These are phyloP conservation scores for Eutypa lata DNA, from an alignment of 2,329 filamentous ascomycete genomes.

Conservation along the genomic window DNA sequence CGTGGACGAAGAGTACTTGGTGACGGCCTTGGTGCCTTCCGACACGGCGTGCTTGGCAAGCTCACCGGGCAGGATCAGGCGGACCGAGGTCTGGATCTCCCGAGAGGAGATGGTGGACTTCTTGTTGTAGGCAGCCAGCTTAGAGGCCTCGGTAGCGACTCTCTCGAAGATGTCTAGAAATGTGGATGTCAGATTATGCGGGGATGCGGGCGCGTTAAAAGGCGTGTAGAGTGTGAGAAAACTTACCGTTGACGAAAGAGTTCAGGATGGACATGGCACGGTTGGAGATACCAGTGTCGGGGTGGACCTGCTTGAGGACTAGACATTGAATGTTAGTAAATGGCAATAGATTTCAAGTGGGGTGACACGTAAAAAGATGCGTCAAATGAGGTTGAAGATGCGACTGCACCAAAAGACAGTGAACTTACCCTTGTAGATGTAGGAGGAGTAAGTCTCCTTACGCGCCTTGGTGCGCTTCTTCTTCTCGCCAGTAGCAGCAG, in stretches of 20 bases:
- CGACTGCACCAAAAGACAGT: too few relatives aligned
- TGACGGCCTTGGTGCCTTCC: conserved; percentile 99
- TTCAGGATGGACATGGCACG: conserved; percentile 99
- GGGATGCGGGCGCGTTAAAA: neutral
- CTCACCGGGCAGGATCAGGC: conserved; percentile 96
- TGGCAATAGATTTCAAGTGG: neutral
- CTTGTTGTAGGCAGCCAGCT: conserved; percentile 99
- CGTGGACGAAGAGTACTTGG: conserved; percentile 99
- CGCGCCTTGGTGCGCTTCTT: conserved; percentile 99
- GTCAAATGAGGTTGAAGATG: neutral
- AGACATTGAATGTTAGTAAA: conserved; percentile 28
- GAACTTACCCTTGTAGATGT: conserved; percentile 97
- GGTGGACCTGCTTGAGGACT: conserved; percentile 99
- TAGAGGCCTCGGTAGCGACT: conserved; percentile 96
- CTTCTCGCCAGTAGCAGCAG: conserved; percentile 92
- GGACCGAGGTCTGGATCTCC: conserved; percentile 99
- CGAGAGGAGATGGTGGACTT: conserved; percentile 99
- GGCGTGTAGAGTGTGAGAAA: neutral
- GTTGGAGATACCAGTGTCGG: conserved; percentile 99
- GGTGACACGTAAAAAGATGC: too few relatives aligned
- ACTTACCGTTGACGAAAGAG: conserved; percentile 97
- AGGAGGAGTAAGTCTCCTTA: conserved; percentile 99
- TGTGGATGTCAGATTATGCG: conserved; percentile 17
- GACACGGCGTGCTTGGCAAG: conserved; percentile 99
- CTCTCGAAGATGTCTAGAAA: conserved; percentile 95